Base-by-base conservation (phyloP, 768 basidiomycete species). In the Tylopilus intermedius region DNA sequence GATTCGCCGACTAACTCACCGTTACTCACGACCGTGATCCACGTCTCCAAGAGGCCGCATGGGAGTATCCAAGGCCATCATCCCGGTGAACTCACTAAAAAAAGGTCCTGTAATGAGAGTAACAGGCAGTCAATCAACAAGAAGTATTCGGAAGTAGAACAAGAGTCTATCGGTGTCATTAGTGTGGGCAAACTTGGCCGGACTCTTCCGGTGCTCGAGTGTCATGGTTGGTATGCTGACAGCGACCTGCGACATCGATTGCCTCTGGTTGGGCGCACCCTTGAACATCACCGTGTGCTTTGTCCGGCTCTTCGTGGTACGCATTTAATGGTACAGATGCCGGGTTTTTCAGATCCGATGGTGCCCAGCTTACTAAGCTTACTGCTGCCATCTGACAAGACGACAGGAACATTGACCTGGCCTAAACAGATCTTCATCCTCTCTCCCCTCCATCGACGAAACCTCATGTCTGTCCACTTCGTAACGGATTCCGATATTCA, bases 391-490 rank as follows among this genome's bases (percentile, higher is more conserved):
- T 18, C 18, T 18, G 18, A 18, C 18, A 18, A 18, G 18, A 18
- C 18, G 18, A 18, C 18, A 18, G 18, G 18, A 18, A 18, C 18
- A 18, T 18, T 63, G 30, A 58, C 29, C 51, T 61, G 62, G 4
- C 51, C 51, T 2, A 55, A 18, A 22, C 55, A 50, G 18, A 48
- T 42, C 15, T 46, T 47, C 44, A 54, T 43, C 8, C 18, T 33
- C 37, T 63, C 51, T 11, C 44, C 51, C 37, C 21, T 53, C 52
- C 50, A 51, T 45, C 18, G 26, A 37, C 56, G 47, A 21, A 54
- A 59, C 10, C 53, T 55, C 24, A 5, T 7, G 50, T 46, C 44
- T 39, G 18, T 10, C 47, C 51, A 2, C 9, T 27, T 10, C 45
- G 47, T 8, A 50, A 22, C 1, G 35, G 32, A 26, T 14, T 1